Percentiles rank a stretch among this genome's conserved stretches.
These are phyloP conservation scores for Monilinia polystroma DNA, from an alignment of 2,329 filamentous ascomycete species.

Conservation along the genomic window DNA sequence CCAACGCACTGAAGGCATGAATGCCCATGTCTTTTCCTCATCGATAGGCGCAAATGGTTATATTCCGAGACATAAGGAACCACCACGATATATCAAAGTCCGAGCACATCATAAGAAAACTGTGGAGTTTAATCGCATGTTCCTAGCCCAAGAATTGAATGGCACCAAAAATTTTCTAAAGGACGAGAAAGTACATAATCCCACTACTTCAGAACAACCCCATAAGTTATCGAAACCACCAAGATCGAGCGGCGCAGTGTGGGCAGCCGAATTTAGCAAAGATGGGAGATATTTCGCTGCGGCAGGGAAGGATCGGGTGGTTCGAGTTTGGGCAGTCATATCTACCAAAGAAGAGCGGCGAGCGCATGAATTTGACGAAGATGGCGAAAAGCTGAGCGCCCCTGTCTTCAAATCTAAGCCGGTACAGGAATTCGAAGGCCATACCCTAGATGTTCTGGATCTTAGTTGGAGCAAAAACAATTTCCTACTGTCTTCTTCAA, in stretches of 20 bases:
- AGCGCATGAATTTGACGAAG: slow-evolving; percentile 70
- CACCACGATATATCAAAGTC: slow-evolving; percentile 87
- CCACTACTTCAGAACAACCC: slow-evolving; percentile 30
- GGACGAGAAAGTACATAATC: slow-evolving; percentile 36
- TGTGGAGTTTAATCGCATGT: slow-evolving; percentile 81
- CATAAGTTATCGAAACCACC: slow-evolving; percentile 33
- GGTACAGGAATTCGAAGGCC: slow-evolving; percentile 75
- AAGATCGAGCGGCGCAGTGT: slow-evolving; percentile 64
- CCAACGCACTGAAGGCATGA: slow-evolving; percentile 71
- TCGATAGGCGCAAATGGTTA: slow-evolving; percentile 69
- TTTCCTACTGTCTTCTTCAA: slow-evolving; percentile 90
- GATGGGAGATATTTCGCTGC: slow-evolving; percentile 89
- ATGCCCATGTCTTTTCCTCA: slow-evolving; percentile 79
- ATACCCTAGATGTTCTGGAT: slow-evolving; percentile 83
- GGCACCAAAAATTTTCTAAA: slow-evolving; percentile 49
- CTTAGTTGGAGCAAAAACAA: slow-evolving; percentile 99
- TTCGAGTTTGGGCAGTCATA: slow-evolving; percentile 87
- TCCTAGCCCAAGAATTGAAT: slow-evolving; percentile 86
- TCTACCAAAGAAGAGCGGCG: slow-evolving; percentile 76
- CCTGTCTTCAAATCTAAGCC: slow-evolving; percentile 85
- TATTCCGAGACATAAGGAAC: slow-evolving; percentile 83
- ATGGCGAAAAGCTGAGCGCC: slow-evolving; percentile 70
- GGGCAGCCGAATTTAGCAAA: slow-evolving; percentile 89
- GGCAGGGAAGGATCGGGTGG: slow-evolving; percentile 82
- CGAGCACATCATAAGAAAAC: slow-evolving; percentile 76